Percentiles rank a stretch among this genome's conserved stretches.
Evolutionary conservation across 148 eudicot genomes (phyloP).

Genomic region (Fagopyrum homotropicum): DNA sequence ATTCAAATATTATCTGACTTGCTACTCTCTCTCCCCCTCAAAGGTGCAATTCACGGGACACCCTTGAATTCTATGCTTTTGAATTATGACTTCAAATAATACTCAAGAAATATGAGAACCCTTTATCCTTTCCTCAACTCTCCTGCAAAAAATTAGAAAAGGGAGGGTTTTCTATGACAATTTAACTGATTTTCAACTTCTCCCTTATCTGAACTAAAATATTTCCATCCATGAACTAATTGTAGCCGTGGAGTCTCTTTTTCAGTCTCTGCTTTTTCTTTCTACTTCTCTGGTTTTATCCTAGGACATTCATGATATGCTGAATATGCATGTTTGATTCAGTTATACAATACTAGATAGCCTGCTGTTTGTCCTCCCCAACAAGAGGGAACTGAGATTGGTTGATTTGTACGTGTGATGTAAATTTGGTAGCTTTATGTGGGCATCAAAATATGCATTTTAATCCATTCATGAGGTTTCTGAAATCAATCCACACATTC

Average conservation of each 20-base stretch:
- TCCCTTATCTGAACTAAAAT: constrained; percentile 14
- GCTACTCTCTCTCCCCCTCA: constrained; percentile 7
- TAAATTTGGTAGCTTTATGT: constrained; percentile 5
- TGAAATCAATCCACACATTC: constrained; percentile 66
- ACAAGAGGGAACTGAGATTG: not conserved
- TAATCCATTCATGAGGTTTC: constrained; percentile 71
- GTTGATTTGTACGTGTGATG: constrained; percentile 3
- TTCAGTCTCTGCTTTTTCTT: not conserved
- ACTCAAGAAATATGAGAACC: constrained; percentile 25
- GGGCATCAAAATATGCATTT: constrained; percentile 43
- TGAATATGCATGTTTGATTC: not conserved
- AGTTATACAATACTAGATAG: not conserved
- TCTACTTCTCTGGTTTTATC: not conserved
- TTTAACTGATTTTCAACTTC: constrained; percentile 2
- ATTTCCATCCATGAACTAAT: constrained; percentile 23
- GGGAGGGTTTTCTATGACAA: not conserved
- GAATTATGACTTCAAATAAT: constrained; percentile 20
- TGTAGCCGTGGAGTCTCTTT: constrained; percentile 8
- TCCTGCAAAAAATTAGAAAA: constrained; percentile 3
- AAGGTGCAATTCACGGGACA: constrained; percentile 44
- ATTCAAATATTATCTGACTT: constrained; percentile 11
- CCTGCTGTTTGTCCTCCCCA: not conserved
- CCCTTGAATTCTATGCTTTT: constrained; percentile 42
- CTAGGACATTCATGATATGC: not conserved
- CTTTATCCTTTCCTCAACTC: constrained; percentile 15